A percentile compares a stretch with the other conserved stretches of the same genome.
These are phyloP conservation scores for Jatropha multifida DNA, from an alignment of 441 rosid species.

Conservation along the genomic window DNA sequence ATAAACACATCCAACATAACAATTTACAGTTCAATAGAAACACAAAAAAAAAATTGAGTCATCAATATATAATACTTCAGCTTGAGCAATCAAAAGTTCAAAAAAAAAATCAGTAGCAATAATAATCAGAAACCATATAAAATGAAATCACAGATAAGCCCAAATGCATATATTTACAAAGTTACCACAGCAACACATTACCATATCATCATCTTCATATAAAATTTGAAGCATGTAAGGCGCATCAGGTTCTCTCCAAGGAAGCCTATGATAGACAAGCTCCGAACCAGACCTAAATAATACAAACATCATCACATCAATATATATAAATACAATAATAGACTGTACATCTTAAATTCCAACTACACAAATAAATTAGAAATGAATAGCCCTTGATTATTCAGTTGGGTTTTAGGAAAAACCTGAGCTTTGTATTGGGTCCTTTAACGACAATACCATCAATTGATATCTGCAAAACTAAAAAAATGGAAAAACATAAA, in stretches of 20 bases:
- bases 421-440: conserved; percentile 50
- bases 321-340: not conserved
- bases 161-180: not conserved
- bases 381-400: not conserved
- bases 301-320: conserved; percentile 4
- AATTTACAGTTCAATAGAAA: not conserved
- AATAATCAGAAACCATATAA: not conserved
- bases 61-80: too few species aligned
- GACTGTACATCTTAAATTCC: not conserved
- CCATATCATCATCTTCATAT: conserved; percentile 77
- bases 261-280: conserved; percentile 76
- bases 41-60: not conserved
- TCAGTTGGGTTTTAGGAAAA: not conserved
- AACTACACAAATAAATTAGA: not conserved
- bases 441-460: conserved; percentile 48
- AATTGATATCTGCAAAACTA: conserved; percentile 53
- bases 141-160: not conserved
- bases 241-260: conserved; percentile 88
- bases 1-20: not conserved
- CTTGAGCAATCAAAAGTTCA: not conserved
- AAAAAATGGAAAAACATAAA: conserved; percentile 8
- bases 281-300: conserved; percentile 53
- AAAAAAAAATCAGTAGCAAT: not conserved
- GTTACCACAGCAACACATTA: conserved; percentile 18
- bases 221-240: conserved; percentile 53